Evolutionary conservation across 345 rosid genomes (phyloP).

Genomic region (Arabidopsis suecica): DNA sequence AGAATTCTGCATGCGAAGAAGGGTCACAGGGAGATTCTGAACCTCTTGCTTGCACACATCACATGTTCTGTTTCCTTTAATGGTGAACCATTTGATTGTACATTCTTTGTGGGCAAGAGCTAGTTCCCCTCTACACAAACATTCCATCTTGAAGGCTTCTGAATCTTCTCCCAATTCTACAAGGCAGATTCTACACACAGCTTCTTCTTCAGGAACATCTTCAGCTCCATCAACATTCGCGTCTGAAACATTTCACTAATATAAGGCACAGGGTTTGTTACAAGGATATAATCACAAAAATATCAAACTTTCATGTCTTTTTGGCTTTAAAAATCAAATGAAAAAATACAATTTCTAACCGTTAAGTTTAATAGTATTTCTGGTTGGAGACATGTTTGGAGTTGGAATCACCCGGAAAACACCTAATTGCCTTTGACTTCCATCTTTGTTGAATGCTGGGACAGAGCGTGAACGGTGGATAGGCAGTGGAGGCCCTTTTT

Average conservation of each 20-base stretch:
- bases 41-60: conserved; percentile 98
- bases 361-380: conserved; percentile 26
- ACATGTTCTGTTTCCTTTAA: conserved; percentile 94
- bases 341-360: conserved; percentile 31
- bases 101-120: conserved; percentile 93
- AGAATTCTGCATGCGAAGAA: conserved; percentile 71
- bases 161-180: conserved; percentile 84
- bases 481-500: conserved; percentile 55
- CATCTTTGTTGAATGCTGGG: conserved; percentile 70
- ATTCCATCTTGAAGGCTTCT: conserved; percentile 93
- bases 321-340: conserved; percentile 43
- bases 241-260: conserved; percentile 78
- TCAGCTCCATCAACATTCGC: conserved; percentile 64
- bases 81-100: conserved; percentile 95
- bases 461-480: conserved; percentile 90
- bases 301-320: neutral
- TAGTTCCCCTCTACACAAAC: conserved; percentile 94
- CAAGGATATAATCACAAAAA: conserved; percentile 5
- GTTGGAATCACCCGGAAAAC: conserved; percentile 74
- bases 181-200: conserved; percentile 92
- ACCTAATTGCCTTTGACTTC: conserved; percentile 51
- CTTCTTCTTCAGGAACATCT: conserved; percentile 89
- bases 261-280: conserved; percentile 56
- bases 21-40: conserved; percentile 89
- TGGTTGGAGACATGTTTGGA: conserved; percentile 50